Evolutionary conservation across 495 filamentous ascomycete species (phyloP).

Genomic region (Daldinia decipiens): DNA sequence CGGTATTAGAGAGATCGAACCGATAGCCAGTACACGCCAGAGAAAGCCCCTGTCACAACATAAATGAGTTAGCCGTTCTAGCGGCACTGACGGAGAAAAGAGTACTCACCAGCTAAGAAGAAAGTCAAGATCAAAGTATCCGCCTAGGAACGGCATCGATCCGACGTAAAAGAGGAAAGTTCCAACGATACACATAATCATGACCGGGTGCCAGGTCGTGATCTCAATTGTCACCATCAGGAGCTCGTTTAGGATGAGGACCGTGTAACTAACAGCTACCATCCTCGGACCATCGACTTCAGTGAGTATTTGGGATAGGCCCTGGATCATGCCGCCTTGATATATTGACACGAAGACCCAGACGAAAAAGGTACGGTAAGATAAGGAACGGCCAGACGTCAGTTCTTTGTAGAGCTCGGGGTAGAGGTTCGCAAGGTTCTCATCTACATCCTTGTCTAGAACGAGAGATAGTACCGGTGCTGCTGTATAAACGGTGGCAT

Average conservation of each 20-base stretch:
- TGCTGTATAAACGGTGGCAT: slow-evolving; percentile 96
- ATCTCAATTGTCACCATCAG: slow-evolving; percentile 97
- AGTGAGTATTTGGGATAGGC: slow-evolving; percentile 86
- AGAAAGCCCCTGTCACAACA: slow-evolving; percentile 71
- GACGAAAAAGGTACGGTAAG: slow-evolving; percentile 93
- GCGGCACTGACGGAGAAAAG: neutral
- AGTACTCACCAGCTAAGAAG: slow-evolving; percentile 71
- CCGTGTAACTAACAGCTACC: slow-evolving; percentile 91
- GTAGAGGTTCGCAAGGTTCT: slow-evolving; percentile 90
- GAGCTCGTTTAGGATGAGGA: slow-evolving; percentile 92
- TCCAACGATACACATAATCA: slow-evolving; percentile 84
- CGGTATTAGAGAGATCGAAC: slow-evolving; percentile 82
- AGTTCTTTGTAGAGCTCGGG: slow-evolving; percentile 98
- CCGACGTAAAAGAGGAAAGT: slow-evolving; percentile 83
- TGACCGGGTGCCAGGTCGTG: slow-evolving; percentile 96
- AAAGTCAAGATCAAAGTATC: slow-evolving; percentile 89
- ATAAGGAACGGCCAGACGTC: slow-evolving; percentile 82
- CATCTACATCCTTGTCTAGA: slow-evolving; percentile 93
- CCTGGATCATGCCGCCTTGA: slow-evolving; percentile 94
- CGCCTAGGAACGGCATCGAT: slow-evolving; percentile 85
- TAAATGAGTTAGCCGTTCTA: slow-evolving; percentile 29
- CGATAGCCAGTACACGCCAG: slow-evolving; percentile 86
- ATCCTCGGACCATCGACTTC: slow-evolving; percentile 75
- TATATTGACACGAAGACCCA: slow-evolving; percentile 98
- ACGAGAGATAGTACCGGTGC: slow-evolving; percentile 95